Evolutionary conservation across 1,284 basidiomycete species (phyloP).

Genomic region (Hymenochaete sp.): DNA sequence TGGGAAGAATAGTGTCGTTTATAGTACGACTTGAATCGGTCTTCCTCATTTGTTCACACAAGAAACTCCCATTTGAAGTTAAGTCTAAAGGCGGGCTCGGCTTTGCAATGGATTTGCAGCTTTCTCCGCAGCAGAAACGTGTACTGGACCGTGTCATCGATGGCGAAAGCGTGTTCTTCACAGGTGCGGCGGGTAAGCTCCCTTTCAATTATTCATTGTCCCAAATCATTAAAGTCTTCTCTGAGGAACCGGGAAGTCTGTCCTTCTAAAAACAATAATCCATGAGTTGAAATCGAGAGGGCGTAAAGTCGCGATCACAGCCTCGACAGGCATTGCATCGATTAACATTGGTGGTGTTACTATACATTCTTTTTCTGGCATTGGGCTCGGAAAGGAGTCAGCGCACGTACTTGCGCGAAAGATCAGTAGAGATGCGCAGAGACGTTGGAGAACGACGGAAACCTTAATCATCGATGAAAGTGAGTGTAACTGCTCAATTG

Average conservation of each 20-base stretch:
- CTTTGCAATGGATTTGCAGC: constrained; percentile 9
- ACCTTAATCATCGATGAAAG: constrained; percentile 68
- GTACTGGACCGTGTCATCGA: constrained; percentile 48
- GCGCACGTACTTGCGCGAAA: constrained; percentile 30
- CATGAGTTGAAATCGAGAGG: constrained; percentile 31
- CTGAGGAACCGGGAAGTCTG: constrained; percentile 43
- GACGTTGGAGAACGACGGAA: constrained; percentile 43
- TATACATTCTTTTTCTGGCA: constrained; percentile 45
- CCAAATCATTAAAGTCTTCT: constrained; percentile 4
- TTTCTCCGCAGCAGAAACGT: constrained; percentile 47
- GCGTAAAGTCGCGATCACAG: constrained; percentile 41
- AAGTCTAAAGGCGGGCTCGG: no score
- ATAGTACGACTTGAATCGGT: no score
- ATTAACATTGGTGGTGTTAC: constrained; percentile 49
- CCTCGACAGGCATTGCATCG: constrained; percentile 41
- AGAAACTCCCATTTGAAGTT: no score
- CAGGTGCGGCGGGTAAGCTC: constrained; percentile 61
- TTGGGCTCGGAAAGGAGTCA: constrained; percentile 37
- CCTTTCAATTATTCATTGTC: constrained; percentile 2
- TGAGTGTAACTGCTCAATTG: constrained; percentile 26
- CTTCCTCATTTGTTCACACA: no score
- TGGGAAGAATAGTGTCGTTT: no score
- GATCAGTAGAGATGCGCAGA: constrained; percentile 30
- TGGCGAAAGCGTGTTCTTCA: constrained; percentile 71
- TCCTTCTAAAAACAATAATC: constrained; percentile 41